Evolutionary conservation across 2,329 filamentous ascomycete species (phyloP).

Genomic region (Pyrenophora seminiperda): DNA sequence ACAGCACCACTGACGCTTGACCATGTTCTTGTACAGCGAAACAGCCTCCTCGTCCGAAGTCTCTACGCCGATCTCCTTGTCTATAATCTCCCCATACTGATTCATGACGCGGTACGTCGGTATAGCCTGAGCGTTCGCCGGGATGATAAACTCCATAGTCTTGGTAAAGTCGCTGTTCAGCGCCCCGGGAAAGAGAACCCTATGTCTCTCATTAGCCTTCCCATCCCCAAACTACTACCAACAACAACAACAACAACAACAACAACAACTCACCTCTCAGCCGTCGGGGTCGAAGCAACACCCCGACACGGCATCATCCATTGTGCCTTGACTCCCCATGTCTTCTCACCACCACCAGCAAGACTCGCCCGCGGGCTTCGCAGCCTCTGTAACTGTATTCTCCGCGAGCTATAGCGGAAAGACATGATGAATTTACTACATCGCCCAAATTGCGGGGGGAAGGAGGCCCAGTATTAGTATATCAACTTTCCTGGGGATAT

Average conservation of each 20-base stretch:
- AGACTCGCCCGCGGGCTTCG: conserved; percentile 14
- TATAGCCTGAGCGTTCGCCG: conserved; percentile 72
- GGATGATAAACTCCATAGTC: conserved; percentile 75
- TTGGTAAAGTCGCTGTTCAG: conserved; percentile 91
- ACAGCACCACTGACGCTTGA: conserved; percentile 53
- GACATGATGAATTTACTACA: conserved; percentile 42
- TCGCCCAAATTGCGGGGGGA: conserved; percentile 14
- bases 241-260: not conserved
- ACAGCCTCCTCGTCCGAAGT: conserved; percentile 67
- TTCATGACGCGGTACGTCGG: conserved; percentile 92
- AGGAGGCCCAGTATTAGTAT: conserved; percentile 22
- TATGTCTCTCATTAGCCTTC: conserved; percentile 28
- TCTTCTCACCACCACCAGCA: conserved; percentile 29
- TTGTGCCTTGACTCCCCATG: conserved; percentile 17
- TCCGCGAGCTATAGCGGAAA: conserved; percentile 38
- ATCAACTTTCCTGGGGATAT: conserved; percentile 29
- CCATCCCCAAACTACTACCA: not conserved
- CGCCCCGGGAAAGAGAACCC: conserved; percentile 83
- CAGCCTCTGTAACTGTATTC: conserved; percentile 27
- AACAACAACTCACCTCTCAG: conserved; percentile 59
- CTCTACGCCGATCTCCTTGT: conserved; percentile 69
- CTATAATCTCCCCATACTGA: conserved; percentile 82
- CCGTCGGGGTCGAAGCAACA: conserved; percentile 63
- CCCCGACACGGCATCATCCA: conserved; percentile 57
- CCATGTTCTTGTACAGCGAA: conserved; percentile 67